Conservation (phyloP, 257 asterid genomes). For the Buddleja alternifolia region DNA sequence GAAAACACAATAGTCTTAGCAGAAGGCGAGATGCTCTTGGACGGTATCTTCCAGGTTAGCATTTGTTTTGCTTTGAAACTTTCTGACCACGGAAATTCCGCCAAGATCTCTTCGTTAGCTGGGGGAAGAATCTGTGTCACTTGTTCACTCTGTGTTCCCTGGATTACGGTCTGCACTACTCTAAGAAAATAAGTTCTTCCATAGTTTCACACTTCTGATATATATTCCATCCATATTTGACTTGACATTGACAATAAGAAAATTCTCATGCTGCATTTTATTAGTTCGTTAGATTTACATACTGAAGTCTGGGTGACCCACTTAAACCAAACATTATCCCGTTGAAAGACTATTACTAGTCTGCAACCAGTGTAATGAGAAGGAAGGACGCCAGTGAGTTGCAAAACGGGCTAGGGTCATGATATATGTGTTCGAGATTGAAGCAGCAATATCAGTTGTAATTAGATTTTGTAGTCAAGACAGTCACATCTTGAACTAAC, state of each 20-base stretch:
- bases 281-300: too few relatives aligned
- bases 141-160: constrained; percentile 2
- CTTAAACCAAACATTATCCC: too few relatives aligned
- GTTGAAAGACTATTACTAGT: too few relatives aligned
- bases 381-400: not conserved
- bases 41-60: constrained; percentile 83
- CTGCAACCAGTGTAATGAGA: not conserved
- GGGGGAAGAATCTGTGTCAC: too few relatives aligned
- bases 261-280: too few relatives aligned
- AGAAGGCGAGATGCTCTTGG: constrained; percentile 92
- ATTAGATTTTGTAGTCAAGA: too few relatives aligned
- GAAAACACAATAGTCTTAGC: constrained; percentile 92
- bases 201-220: too few relatives aligned
- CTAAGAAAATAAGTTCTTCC: not conserved
- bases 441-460: too few relatives aligned
- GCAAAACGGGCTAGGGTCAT: not conserved
- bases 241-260: too few relatives aligned
- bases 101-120: too few relatives aligned
- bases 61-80: constrained; percentile 27
- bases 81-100: constrained; percentile 23
- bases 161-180: not conserved
- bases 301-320: too few relatives aligned
- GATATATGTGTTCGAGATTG: not conserved
- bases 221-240: too few relatives aligned
- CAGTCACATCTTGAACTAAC: not conserved